Percentiles rank a stretch among this genome's conserved stretches.
These are phyloP conservation scores for Vicia villosa DNA, from an alignment of 306 rosid genomes.

Conservation along the genomic window DNA sequence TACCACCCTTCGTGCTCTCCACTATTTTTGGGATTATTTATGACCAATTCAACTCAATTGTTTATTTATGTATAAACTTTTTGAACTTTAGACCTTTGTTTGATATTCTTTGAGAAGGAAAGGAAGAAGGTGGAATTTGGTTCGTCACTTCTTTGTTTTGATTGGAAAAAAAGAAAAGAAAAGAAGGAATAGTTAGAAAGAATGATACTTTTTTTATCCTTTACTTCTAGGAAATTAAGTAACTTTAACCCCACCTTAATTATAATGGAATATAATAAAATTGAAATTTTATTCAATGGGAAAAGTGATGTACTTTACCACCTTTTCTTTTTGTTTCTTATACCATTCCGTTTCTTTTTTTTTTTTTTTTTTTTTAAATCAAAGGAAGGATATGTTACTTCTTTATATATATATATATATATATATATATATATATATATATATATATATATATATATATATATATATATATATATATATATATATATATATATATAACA, in stretches of 20 bases:
- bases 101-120: constrained; percentile 8
- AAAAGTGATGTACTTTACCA: not conserved
- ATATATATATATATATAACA: no score
- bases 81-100: not conserved
- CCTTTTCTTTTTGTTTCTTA: not conserved
- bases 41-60: not conserved
- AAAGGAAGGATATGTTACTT: no score
- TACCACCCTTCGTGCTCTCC: constrained; percentile 9
- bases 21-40: not conserved
- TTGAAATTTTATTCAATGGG: not conserved
- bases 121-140: not conserved
- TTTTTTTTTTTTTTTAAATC: not conserved
- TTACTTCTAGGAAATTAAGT: not conserved
- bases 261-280: not conserved
- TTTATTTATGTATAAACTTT: not conserved
- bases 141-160: not conserved
- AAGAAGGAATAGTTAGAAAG: not conserved
- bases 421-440: no score
- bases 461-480: no score
- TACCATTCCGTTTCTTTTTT: not conserved
- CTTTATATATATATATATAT: not conserved
- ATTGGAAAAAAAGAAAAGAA: not conserved
- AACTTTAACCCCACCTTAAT: not conserved
- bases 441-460: no score
- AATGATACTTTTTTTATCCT: not conserved